Conservation (phyloP, 305 asterid genomes). For the Fraxinus dipetala region DNA sequence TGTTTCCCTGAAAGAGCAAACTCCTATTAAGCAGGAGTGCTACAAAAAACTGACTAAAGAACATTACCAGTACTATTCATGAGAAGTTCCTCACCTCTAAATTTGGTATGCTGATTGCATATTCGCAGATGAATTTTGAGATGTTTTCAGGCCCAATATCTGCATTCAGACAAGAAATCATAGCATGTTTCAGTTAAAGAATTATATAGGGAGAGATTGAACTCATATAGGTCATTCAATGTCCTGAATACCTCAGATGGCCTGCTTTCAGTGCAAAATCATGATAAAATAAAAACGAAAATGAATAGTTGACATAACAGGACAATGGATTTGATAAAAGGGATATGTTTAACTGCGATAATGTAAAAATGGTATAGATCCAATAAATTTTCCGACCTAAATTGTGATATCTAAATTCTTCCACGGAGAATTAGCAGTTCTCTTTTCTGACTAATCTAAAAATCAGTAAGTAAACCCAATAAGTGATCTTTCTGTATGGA, state of each 20-base stretch:
- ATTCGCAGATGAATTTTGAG: conserved; percentile 60
- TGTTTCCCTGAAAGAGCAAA: conserved; percentile 18
- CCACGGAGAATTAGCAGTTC: neutral
- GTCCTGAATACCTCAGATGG: conserved; percentile 8
- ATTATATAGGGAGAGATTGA: conserved; percentile 18
- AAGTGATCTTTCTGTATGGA: neutral
- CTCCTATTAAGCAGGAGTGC: conserved; percentile 19
- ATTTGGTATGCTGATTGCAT: conserved; percentile 55
- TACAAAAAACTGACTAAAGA: conserved; percentile 30
- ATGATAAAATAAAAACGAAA: neutral
- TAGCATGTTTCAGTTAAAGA: conserved; percentile 17
- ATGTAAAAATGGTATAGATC: neutral
- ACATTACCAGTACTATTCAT: conserved; percentile 43
- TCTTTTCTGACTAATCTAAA: neutral
- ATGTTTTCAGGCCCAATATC: conserved; percentile 48
- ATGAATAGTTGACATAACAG: conserved; percentile 7
- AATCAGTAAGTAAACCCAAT: neutral
- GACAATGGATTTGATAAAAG: conserved; percentile 9
- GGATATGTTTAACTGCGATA: conserved; percentile 9
- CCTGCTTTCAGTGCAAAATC: neutral
- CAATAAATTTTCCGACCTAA: conserved; percentile 4
- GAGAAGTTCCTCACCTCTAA: conserved; percentile 75
- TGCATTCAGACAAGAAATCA: conserved; percentile 37
- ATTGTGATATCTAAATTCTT: neutral
- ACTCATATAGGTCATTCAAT: conserved; percentile 18